Conservation (phyloP, 1,139 yeast genomes). For the Geotrichum bryndzae region DNA sequence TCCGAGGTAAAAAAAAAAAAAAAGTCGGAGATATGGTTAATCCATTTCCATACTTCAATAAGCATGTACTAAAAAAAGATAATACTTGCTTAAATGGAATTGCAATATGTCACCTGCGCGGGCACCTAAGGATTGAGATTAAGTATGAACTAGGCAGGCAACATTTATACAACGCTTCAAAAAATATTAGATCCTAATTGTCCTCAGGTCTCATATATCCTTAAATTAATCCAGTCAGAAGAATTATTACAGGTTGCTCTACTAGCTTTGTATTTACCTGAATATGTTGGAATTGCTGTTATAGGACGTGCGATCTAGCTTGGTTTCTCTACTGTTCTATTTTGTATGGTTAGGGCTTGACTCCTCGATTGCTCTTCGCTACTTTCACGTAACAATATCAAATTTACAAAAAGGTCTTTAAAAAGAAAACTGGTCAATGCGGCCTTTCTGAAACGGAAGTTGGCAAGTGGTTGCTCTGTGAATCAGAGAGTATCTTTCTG, state of each 20-base stretch:
- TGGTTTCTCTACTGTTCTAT: slow-evolving; percentile 38
- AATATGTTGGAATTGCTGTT: slow-evolving; percentile 30
- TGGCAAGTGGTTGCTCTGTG: slow-evolving; percentile 40
- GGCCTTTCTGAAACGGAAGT: slow-evolving; percentile 38
- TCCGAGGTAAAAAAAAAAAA: slow-evolving; percentile 26
- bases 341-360: slow-evolving; percentile 40
- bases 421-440: slow-evolving; percentile 18
- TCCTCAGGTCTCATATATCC: slow-evolving; percentile 37
- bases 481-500: slow-evolving; percentile 29
- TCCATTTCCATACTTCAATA: slow-evolving; percentile 18
- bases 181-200: slow-evolving; percentile 35
- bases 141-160: slow-evolving; percentile 29
- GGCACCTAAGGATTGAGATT: slow-evolving; percentile 30
- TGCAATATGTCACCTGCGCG: slow-evolving; percentile 36
- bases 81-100: slow-evolving; percentile 25
- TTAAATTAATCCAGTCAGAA: slow-evolving; percentile 36
- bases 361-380: slow-evolving; percentile 38
- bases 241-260: slow-evolving; percentile 29
- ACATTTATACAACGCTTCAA: slow-evolving; percentile 31
- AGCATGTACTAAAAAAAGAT: slow-evolving; percentile 19
- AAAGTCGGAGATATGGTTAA: slow-evolving; percentile 18
- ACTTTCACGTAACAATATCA: slow-evolving; percentile 35
- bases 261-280: slow-evolving; percentile 16
- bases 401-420: slow-evolving; percentile 23
- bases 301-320: slow-evolving; percentile 36